Evolutionary conservation across 352 stramenopile genomes (phyloP).

Genomic region (Labyrinthula sp.): DNA sequence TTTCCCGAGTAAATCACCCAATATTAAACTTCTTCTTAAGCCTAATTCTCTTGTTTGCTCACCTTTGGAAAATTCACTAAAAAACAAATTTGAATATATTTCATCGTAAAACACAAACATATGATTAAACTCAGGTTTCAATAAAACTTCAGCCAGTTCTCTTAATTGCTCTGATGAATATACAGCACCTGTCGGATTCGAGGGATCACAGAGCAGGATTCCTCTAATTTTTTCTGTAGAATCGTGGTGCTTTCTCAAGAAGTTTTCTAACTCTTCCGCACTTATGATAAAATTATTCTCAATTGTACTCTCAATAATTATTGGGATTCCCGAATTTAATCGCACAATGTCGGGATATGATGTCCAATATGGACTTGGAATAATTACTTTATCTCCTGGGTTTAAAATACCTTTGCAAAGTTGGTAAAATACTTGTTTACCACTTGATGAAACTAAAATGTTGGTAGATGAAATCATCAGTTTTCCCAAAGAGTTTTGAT

Average conservation of each 20-base stretch:
- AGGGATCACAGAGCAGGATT: slow-evolving; percentile 85
- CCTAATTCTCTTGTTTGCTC: too few relatives aligned
- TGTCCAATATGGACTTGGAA: slow-evolving; percentile 84
- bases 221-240: slow-evolving; percentile 38
- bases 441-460: slow-evolving; percentile 82
- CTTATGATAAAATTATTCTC: slow-evolving; percentile 71
- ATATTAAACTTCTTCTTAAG: slow-evolving; percentile 46
- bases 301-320: slow-evolving; percentile 67
- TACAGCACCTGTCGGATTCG: slow-evolving; percentile 69
- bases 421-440: slow-evolving; percentile 80
- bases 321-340: slow-evolving; percentile 55
- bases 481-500: slow-evolving; percentile 62
- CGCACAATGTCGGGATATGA: slow-evolving; percentile 87
- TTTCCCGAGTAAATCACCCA: slow-evolving; percentile 54
- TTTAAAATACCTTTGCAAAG: slow-evolving; percentile 65
- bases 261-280: slow-evolving; percentile 46
- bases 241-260: too few relatives aligned
- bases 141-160: slow-evolving; percentile 36
- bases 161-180: slow-evolving; percentile 35
- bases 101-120: slow-evolving; percentile 70
- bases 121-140: slow-evolving; percentile 34
- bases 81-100: slow-evolving; percentile 84
- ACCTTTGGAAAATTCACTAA: slow-evolving; percentile 46
- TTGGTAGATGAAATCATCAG: slow-evolving; percentile 61
- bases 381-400: slow-evolving; percentile 71